Percentiles rank a stretch among this genome's conserved stretches.
Evolutionary conservation across 2,329 filamentous ascomycete genomes (phyloP).

Genomic region (Cordyceps javanica): DNA sequence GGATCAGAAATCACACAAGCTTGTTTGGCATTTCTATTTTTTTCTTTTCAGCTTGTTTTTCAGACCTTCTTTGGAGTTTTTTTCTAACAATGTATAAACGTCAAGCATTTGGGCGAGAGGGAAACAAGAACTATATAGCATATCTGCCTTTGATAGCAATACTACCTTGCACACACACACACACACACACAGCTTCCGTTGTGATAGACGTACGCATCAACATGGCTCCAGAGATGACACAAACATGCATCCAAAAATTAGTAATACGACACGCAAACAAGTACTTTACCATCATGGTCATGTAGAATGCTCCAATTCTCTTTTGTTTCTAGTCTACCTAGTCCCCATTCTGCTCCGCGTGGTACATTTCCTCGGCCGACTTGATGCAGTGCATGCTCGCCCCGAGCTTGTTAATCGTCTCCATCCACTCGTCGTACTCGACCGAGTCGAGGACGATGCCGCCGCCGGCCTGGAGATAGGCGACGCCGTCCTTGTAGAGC

Average conservation of each 20-base stretch:
- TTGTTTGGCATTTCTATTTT: background rate
- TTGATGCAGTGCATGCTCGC: conserved; percentile 87
- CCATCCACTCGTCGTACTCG: conserved; percentile 89
- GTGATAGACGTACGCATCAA: too few relatives aligned
- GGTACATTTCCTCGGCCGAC: conserved; percentile 66
- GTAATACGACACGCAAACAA: too few relatives aligned
- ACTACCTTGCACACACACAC: background rate
- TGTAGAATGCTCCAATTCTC: background rate
- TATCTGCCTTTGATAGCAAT: conserved; percentile 1
- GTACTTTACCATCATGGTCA: background rate
- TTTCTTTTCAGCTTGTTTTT: too few relatives aligned
- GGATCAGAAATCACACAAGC: too few relatives aligned
- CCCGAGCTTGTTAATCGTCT: conserved; percentile 87
- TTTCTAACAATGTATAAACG: too few relatives aligned
- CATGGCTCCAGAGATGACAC: too few relatives aligned
- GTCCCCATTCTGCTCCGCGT: conserved; percentile 26
- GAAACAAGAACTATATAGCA: too few relatives aligned
- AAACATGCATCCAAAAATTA: too few relatives aligned
- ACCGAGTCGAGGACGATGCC: conserved; percentile 95
- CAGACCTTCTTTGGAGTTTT: too few relatives aligned
- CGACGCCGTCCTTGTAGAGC: conserved; percentile 84
- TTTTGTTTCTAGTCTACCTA: too few relatives aligned
- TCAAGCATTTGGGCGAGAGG: too few relatives aligned
- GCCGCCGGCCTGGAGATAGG: conserved; percentile 84
- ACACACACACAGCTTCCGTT: background rate